Conservation (phyloP, 176 grass and related monocot genomes). For the Triticum monococcum region DNA sequence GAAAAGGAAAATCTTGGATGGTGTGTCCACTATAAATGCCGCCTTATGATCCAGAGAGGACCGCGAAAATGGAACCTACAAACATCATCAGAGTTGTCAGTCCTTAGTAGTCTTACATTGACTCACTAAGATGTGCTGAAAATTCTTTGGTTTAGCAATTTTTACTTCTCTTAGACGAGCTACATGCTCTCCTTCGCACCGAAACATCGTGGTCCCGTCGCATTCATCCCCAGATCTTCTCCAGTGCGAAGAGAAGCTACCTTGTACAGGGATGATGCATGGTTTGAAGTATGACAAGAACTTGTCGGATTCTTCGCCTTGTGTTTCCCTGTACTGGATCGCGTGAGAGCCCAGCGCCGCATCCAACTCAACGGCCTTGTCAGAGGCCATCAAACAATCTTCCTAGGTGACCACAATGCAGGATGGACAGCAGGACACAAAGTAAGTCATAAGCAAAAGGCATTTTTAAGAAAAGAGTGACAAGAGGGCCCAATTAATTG, state of each 20-base stretch:
- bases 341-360: slow-evolving; percentile 64
- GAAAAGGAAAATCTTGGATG: slow-evolving; percentile 74
- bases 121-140: not conserved
- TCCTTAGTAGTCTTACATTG: not conserved
- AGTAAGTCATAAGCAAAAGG: slow-evolving; percentile 14
- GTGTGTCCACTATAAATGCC: slow-evolving; percentile 75
- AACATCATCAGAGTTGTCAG: slow-evolving; percentile 5
- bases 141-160: slow-evolving; percentile 4
- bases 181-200: slow-evolving; percentile 78
- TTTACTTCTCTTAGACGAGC: slow-evolving; percentile 72
- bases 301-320: slow-evolving; percentile 77
- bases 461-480: not conserved
- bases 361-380: slow-evolving; percentile 81
- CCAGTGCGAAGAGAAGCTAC: slow-evolving; percentile 46
- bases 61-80: slow-evolving; percentile 58
- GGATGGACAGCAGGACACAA: not conserved
- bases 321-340: slow-evolving; percentile 73
- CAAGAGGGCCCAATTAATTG: not conserved
- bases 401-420: slow-evolving; percentile 48
- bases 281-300: slow-evolving; percentile 96
- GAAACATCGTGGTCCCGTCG: slow-evolving; percentile 49
- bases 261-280: slow-evolving; percentile 72
- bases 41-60: slow-evolving; percentile 68
- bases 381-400: slow-evolving; percentile 59
- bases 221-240: slow-evolving; percentile 32